A percentile compares a stretch with the other conserved stretches of the same genome.
Conservation (phyloP, 202 grass and related monocot species). For the Alloteropsis angusta region DNA sequence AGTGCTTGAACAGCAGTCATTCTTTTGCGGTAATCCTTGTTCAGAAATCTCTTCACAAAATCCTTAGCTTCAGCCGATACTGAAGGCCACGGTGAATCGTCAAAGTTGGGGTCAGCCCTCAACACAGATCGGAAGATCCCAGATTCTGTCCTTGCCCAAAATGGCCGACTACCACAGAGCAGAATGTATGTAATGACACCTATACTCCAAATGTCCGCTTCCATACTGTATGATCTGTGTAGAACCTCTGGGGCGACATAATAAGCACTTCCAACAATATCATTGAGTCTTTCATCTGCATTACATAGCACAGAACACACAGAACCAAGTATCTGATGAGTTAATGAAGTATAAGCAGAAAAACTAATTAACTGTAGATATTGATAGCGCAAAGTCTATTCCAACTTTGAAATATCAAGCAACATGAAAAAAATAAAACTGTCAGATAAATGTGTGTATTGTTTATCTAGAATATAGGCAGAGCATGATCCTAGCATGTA, state of each 20-base stretch:
- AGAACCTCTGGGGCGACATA: slow-evolving; percentile 95
- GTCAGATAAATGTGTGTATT: background rate
- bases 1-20: slow-evolving; percentile 97
- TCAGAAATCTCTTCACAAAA: slow-evolving; percentile 96
- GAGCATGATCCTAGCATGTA: background rate
- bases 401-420: background rate
- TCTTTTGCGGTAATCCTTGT: slow-evolving; percentile 97
- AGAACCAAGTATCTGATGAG: slow-evolving; percentile 4
- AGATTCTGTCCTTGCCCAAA: slow-evolving; percentile 97
- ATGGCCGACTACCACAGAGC: slow-evolving; percentile 89
- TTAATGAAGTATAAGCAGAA: background rate
- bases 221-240: slow-evolving; percentile 95
- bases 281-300: slow-evolving; percentile 97
- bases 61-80: slow-evolving; percentile 88
- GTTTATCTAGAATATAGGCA: slow-evolving; percentile 1
- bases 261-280: slow-evolving; percentile 97
- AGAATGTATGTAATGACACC: slow-evolving; percentile 96
- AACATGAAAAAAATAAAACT: slow-evolving; percentile 11
- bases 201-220: slow-evolving; percentile 98
- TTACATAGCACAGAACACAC: slow-evolving; percentile 17
- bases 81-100: slow-evolving; percentile 86
- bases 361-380: background rate
- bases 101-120: slow-evolving; percentile 89
- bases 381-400: slow-evolving; percentile 8
- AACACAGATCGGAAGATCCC: slow-evolving; percentile 95